phyloP scores from a whole-genome alignment of 495 filamentous ascomycete genomes.

The Terfezia boudieri region DNA sequence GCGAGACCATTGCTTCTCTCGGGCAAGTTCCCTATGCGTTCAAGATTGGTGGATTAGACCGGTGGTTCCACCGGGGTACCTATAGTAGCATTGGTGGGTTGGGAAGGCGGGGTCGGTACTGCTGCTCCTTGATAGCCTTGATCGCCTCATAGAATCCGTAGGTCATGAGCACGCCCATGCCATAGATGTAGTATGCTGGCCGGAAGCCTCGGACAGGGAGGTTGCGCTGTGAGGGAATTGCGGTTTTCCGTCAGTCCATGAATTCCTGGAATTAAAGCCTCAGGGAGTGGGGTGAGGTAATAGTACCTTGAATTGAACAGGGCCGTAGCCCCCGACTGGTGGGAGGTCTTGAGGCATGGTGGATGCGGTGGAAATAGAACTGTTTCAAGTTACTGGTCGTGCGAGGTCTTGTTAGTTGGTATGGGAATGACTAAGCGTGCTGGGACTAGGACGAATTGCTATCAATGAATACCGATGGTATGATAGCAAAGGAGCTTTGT shows the following conservation, averaged over 20 bases:
- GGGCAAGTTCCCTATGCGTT: conserved; percentile 52
- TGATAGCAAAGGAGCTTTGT: too few species aligned
- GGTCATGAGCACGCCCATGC: conserved; percentile 49
- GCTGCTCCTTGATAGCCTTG: conserved; percentile 59
- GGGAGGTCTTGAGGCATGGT: conserved; percentile 48
- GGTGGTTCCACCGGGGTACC: too few species aligned
- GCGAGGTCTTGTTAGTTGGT: too few species aligned
- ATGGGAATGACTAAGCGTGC: too few species aligned
- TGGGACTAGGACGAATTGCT: too few species aligned
- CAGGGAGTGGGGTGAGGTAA: neutral
- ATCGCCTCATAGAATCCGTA: conserved; percentile 75
- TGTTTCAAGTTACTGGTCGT: too few species aligned
- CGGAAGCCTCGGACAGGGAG: conserved; percentile 80
- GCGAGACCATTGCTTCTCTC: conserved; percentile 93
- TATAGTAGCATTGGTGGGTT: neutral
- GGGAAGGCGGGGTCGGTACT: conserved; percentile 33
- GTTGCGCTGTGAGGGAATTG: conserved; percentile 41
- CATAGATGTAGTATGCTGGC: conserved; percentile 51
- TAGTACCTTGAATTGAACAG: conserved; percentile 63
- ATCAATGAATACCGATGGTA: too few species aligned
- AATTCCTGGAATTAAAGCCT: neutral
- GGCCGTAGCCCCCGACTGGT: conserved; percentile 76
- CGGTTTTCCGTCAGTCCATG: neutral
- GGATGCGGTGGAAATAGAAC: neutral
- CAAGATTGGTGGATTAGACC: too few species aligned